Conservation (phyloP, 2,329 filamentous ascomycete genomes). For the Stemphylium lycopersici region DNA sequence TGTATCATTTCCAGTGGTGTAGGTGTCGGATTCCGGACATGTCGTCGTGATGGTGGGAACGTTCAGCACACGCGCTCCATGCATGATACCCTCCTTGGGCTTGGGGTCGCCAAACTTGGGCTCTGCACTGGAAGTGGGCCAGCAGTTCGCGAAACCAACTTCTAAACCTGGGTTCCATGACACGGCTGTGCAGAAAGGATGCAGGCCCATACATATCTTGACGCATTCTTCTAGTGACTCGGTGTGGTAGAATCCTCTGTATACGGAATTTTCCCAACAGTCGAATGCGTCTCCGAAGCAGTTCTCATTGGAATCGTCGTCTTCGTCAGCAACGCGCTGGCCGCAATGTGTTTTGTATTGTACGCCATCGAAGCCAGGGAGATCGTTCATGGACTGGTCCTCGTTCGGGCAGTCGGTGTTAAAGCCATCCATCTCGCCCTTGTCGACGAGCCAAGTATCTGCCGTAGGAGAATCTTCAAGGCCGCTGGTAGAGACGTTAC, state of each 20-base stretch:
- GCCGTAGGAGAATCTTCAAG: conserved; percentile 17
- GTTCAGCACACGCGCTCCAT: conserved; percentile 33
- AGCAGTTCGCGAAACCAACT: conserved; percentile 45
- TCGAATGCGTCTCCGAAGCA: conserved; percentile 29
- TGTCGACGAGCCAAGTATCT: conserved; percentile 30
- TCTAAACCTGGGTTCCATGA: conserved; percentile 35
- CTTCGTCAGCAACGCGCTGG: conserved; percentile 24
- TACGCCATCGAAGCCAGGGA: conserved; percentile 29
- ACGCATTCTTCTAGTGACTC: conserved; percentile 36
- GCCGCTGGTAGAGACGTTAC: conserved; percentile 20
- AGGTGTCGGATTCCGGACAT: conserved; percentile 24
- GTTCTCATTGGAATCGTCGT: conserved; percentile 13
- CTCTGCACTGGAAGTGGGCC: conserved; percentile 31
- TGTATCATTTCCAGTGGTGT: conserved; percentile 12
- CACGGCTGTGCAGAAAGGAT: conserved; percentile 39
- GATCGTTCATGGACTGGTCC: conserved; percentile 30
- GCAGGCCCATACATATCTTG: conserved; percentile 32
- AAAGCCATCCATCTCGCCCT: conserved; percentile 23
- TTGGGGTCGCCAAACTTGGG: conserved; percentile 14
- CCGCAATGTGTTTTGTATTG: conserved; percentile 39
- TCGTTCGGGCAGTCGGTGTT: conserved; percentile 29
- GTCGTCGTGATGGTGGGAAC: conserved; percentile 29
- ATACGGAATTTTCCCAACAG: conserved; percentile 17
- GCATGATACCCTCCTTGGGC: conserved; percentile 22
- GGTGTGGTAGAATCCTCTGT: conserved; percentile 37